These are phyloP conservation scores for Leersia perrieri DNA, from an alignment of 176 grass and related monocot genomes.

Conservation along the genomic window DNA sequence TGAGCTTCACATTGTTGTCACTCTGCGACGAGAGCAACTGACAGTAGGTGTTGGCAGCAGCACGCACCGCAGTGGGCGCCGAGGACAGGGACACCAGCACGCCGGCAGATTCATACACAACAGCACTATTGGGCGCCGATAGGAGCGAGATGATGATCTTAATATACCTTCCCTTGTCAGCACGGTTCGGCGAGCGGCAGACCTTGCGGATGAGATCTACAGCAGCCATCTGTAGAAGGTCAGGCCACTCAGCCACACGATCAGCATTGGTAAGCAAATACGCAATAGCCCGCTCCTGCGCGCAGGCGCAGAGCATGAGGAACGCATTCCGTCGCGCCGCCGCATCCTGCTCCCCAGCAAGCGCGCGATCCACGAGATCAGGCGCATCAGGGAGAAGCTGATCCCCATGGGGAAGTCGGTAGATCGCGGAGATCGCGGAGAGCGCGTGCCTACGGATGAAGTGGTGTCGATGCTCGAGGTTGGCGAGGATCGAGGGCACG, in stretches of 20 bases:
- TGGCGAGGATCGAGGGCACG: slow-evolving; percentile 62
- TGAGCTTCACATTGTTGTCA: slow-evolving; percentile 71
- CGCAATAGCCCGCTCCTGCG: slow-evolving; percentile 52
- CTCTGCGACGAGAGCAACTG: slow-evolving; percentile 63
- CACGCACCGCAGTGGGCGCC: slow-evolving; percentile 51
- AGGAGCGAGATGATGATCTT: slow-evolving; percentile 61
- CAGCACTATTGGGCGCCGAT: slow-evolving; percentile 29
- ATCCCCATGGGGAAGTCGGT: slow-evolving; percentile 51
- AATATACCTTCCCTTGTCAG: slow-evolving; percentile 63
- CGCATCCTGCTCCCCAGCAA: slow-evolving; percentile 51
- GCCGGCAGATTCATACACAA: slow-evolving; percentile 52
- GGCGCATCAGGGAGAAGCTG: slow-evolving; percentile 73
- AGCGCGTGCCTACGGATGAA: slow-evolving; percentile 68
- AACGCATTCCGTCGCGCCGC: slow-evolving; percentile 57
- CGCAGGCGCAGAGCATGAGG: slow-evolving; percentile 47
- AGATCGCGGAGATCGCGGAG: slow-evolving; percentile 56
- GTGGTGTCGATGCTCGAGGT: slow-evolving; percentile 73
- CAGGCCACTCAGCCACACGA: slow-evolving; percentile 49
- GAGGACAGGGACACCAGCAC: slow-evolving; percentile 61
- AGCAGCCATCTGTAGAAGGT: slow-evolving; percentile 65
- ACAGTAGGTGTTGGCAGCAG: slow-evolving; percentile 60
- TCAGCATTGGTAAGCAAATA: slow-evolving; percentile 52
- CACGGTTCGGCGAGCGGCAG: slow-evolving; percentile 36
- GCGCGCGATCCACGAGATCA: slow-evolving; percentile 48
- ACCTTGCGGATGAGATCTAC: slow-evolving; percentile 62